Evolutionary conservation across 2,329 filamentous ascomycete genomes (phyloP).

Genomic region (Alternaria arborescens): DNA sequence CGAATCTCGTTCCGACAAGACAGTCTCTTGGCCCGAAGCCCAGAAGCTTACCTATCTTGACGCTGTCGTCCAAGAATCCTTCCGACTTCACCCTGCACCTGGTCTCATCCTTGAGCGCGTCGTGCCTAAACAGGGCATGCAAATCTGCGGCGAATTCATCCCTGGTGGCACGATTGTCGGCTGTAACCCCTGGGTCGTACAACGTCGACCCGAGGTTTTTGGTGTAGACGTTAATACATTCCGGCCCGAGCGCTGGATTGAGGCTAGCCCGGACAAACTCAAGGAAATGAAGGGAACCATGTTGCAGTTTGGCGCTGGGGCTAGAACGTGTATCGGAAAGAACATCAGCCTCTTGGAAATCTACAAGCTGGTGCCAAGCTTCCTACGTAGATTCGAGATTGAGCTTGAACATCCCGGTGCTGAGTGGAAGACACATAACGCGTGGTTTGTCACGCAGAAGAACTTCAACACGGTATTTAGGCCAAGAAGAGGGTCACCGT

Average conservation of each 20-base stretch:
- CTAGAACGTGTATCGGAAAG: constrained; percentile 72
- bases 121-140: constrained; percentile 69
- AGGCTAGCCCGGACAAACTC: constrained; percentile 63
- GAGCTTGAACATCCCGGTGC: constrained; percentile 51
- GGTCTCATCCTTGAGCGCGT: constrained; percentile 78
- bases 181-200: constrained; percentile 78
- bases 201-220: constrained; percentile 73
- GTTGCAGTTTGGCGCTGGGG: constrained; percentile 77
- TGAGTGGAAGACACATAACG: constrained; percentile 61
- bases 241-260: constrained; percentile 73
- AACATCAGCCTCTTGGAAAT: constrained; percentile 61
- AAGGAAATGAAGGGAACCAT: constrained; percentile 74
- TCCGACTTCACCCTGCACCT: constrained; percentile 77
- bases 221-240: constrained; percentile 72
- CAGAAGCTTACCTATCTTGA: constrained; percentile 79
- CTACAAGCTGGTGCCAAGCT: constrained; percentile 62
- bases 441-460: constrained; percentile 62
- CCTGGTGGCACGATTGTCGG: constrained; percentile 77
- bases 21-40: constrained; percentile 74
- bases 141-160: constrained; percentile 69
- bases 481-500: constrained; percentile 27
- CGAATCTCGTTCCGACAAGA: constrained; percentile 57
- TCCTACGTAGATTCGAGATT: constrained; percentile 71
- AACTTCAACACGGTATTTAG: constrained; percentile 57
- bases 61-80: constrained; percentile 79